These are phyloP conservation scores for Circinella umbellata DNA, from an alignment of 371 early-diverging fungal genomes.

Conservation along the genomic window DNA sequence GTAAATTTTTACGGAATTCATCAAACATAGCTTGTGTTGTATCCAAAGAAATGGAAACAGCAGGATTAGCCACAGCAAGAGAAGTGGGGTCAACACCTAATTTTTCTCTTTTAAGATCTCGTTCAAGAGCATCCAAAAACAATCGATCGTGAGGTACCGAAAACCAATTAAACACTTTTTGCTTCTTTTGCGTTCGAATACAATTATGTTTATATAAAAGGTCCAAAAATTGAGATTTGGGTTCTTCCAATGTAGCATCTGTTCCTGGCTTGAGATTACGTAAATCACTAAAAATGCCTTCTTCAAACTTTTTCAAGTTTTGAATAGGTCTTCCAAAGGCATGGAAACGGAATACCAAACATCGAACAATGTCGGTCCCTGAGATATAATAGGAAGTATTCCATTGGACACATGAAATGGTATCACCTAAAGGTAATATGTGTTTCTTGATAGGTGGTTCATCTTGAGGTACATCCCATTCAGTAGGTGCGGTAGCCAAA, in stretches of 20 bases:
- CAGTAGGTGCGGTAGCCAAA: slow-evolving; percentile 56
- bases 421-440: slow-evolving; percentile 78
- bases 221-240: slow-evolving; percentile 77
- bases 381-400: slow-evolving; percentile 66
- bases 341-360: slow-evolving; percentile 75
- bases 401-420: slow-evolving; percentile 80
- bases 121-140: slow-evolving; percentile 86
- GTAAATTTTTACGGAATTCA: slow-evolving; percentile 36
- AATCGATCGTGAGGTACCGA: slow-evolving; percentile 83
- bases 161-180: slow-evolving; percentile 90
- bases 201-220: slow-evolving; percentile 82
- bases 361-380: slow-evolving; percentile 88
- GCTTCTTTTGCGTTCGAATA: slow-evolving; percentile 90
- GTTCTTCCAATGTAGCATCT: slow-evolving; percentile 82
- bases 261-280: slow-evolving; percentile 85
- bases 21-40: slow-evolving; percentile 51
- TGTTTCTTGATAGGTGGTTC: slow-evolving; percentile 31
- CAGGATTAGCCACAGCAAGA: slow-evolving; percentile 41
- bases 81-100: slow-evolving; percentile 72
- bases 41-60: slow-evolving; percentile 38
- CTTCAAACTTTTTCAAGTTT: slow-evolving; percentile 87
- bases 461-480: slow-evolving; percentile 50
- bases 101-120: slow-evolving; percentile 89
- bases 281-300: slow-evolving; percentile 85
- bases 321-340: slow-evolving; percentile 66